Conservation (phyloP, 2,329 filamentous ascomycete genomes). For the Penicillium hesseltinei region DNA sequence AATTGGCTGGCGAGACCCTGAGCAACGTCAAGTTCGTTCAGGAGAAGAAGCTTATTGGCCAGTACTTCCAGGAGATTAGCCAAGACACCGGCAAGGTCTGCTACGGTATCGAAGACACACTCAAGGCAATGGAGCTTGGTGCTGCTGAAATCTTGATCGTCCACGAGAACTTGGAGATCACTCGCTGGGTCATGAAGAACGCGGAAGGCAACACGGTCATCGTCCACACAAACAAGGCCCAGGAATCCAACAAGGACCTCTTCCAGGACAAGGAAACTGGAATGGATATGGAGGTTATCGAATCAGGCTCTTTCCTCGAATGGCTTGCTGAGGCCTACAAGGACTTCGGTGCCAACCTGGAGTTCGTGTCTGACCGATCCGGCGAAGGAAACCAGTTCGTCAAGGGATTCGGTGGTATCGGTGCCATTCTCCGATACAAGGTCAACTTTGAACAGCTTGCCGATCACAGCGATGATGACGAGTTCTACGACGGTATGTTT, state of each 20-base stretch:
- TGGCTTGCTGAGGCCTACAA: constrained; percentile 99
- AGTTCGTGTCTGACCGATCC: constrained; percentile 96
- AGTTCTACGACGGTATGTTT: constrained; percentile 75
- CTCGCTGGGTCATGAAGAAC: constrained; percentile 83
- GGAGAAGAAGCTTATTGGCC: constrained; percentile 99
- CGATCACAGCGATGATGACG: constrained; percentile 85
- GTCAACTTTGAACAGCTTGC: constrained; percentile 99
- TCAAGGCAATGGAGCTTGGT: constrained; percentile 94
- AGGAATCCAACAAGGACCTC: constrained; percentile 74
- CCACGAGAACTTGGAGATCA: constrained; percentile 95
- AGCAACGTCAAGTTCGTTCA: constrained; percentile 99
- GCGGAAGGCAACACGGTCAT: constrained; percentile 69
- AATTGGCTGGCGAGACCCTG: constrained; percentile 89
- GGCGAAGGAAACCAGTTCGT: constrained; percentile 99
- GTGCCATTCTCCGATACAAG: constrained; percentile 96
- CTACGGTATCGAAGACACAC: constrained; percentile 95
- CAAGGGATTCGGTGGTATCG: constrained; percentile 98
- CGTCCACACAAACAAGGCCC: constrained; percentile 82
- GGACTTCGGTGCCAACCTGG: constrained; percentile 90
- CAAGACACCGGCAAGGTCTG: constrained; percentile 96
- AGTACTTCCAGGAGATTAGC: constrained; percentile 98
- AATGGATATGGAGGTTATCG: constrained; percentile 92
- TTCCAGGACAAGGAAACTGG: constrained; percentile 97
- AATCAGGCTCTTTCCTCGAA: constrained; percentile 92
- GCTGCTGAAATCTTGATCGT: constrained; percentile 93